Percentiles rank a stretch among this genome's conserved stretches.
These are phyloP conservation scores for Alternaria viburni DNA, from an alignment of 2,329 filamentous ascomycete species.

Conservation along the genomic window DNA sequence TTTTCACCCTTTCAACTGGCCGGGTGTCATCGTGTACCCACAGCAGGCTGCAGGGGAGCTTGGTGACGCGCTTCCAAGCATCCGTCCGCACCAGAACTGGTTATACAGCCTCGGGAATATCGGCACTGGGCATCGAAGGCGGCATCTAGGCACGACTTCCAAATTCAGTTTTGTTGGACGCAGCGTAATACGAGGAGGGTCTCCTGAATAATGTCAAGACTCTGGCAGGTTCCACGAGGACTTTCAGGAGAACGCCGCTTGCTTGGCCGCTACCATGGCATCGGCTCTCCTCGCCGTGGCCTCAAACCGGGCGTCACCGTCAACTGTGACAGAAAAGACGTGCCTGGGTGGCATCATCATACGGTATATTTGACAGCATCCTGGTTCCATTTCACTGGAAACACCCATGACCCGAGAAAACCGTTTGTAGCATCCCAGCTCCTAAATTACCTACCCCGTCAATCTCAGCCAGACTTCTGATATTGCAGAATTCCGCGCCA, in stretches of 20 bases:
- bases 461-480: slow-evolving; percentile 5
- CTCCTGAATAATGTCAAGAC: not conserved
- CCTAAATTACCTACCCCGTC: not conserved
- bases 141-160: slow-evolving; percentile 12
- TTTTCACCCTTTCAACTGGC: not conserved
- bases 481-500: not conserved
- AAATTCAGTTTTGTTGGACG: not conserved
- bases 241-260: slow-evolving; percentile 4
- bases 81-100: slow-evolving; percentile 4
- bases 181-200: slow-evolving; percentile 2
- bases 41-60: slow-evolving; percentile 5
- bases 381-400: not conserved
- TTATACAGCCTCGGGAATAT: not conserved
- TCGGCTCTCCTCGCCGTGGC: slow-evolving; percentile 6
- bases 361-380: not conserved
- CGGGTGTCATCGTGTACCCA: not conserved
- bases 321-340: not conserved
- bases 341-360: not conserved
- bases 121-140: slow-evolving; percentile 6
- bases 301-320: not conserved
- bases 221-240: not conserved
- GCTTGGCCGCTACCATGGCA: slow-evolving; percentile 8
- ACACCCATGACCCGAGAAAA: not conserved
- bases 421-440: not conserved
- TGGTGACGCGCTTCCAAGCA: not conserved